Evolutionary conservation across 768 basidiomycete genomes (phyloP), one percentile per base, ranked within the genome.

Genomic region (Glaciozyma antarctica): DNA sequence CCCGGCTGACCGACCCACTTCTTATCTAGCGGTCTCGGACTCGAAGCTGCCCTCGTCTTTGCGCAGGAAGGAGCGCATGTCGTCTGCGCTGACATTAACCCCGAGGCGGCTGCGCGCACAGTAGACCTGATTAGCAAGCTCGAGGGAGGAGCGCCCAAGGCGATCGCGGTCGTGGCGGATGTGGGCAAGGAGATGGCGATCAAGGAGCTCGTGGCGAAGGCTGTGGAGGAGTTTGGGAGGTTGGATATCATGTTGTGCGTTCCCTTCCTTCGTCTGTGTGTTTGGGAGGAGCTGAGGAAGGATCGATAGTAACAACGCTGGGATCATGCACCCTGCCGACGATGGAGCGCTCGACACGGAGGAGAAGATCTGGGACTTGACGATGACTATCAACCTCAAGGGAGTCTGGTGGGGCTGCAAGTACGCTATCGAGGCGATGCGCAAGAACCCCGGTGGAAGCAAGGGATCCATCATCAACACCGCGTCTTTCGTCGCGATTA

Each of bases 311-410:
- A 68, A 68, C 67, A 68, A 68, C 38, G 65, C 65, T 85, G 93
- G 94, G n/a, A 94, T 99, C 74, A 99, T 99, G 95, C 95, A 97
- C 75, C 86, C 90, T 22, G 84, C 81, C 15, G 94, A 99, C 72
- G 94, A 95, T 75, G 86, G 91, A 75, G 95, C 94, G 17, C 80
- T 97, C 74, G 94, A 90, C 76, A 99, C 95, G 22, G 91, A 94
- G 75, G 95, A 99, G 78, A 83, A 82, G 58, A 90, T 98, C 77
- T 99, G 95, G 94, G 79, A 80, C 69, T 67, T 80, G 47, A 79
- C 78, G 74, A 78, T 71, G 53, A 56, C 43, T 56, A 69, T 54
- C 80, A 98, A 98, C 77, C 84, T 94, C 74, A 99, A 98, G 78
- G 95, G 95, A 59, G 95, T 98, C 65, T 98, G 94, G 95, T 99